Conservation (phyloP, 2,329 filamentous ascomycete genomes). For the Sphaerostilbella broomeana region DNA sequence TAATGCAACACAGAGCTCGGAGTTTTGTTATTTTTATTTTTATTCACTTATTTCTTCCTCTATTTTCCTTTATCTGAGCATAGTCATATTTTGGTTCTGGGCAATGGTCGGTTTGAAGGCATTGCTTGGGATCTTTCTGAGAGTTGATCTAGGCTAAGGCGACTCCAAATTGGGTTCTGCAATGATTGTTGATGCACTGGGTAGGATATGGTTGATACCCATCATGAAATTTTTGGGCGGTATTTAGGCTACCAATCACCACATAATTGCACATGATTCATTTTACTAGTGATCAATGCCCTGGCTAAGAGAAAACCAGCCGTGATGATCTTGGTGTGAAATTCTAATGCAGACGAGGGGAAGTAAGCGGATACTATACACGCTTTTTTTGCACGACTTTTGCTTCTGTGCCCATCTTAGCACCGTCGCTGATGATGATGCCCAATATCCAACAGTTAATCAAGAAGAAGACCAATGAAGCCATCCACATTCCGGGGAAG, state of each 20-base stretch:
- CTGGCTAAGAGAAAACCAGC: background rate
- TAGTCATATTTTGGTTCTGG: slow-evolving; percentile 18
- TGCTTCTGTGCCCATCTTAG: slow-evolving; percentile 14
- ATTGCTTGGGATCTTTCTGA: slow-evolving; percentile 4
- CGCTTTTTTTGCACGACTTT: background rate
- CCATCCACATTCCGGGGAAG: slow-evolving; percentile 71
- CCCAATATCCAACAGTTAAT: slow-evolving; percentile 85
- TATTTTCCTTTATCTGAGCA: too few relatives aligned
- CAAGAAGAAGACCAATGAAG: slow-evolving; percentile 72
- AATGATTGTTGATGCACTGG: slow-evolving; percentile 6
- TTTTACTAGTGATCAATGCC: background rate
- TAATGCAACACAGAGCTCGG: slow-evolving; percentile 9
- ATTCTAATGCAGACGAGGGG: too few relatives aligned
- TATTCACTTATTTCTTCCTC: too few relatives aligned
- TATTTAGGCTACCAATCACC: slow-evolving; percentile 4
- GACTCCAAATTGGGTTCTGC: slow-evolving; percentile 1
- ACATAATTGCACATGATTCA: background rate
- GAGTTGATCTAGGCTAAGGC: slow-evolving; percentile 1
- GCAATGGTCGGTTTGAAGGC: slow-evolving; percentile 5
- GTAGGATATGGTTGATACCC: slow-evolving; percentile 12
- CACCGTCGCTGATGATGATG: slow-evolving; percentile 64
- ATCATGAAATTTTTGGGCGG: slow-evolving; percentile 7
- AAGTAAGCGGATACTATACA: too few relatives aligned
- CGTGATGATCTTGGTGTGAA: background rate
- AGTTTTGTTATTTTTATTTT: slow-evolving; percentile 20